Base-by-base conservation (phyloP, 2,329 filamentous ascomycete genomes). In the Cladophialophora immunda region DNA sequence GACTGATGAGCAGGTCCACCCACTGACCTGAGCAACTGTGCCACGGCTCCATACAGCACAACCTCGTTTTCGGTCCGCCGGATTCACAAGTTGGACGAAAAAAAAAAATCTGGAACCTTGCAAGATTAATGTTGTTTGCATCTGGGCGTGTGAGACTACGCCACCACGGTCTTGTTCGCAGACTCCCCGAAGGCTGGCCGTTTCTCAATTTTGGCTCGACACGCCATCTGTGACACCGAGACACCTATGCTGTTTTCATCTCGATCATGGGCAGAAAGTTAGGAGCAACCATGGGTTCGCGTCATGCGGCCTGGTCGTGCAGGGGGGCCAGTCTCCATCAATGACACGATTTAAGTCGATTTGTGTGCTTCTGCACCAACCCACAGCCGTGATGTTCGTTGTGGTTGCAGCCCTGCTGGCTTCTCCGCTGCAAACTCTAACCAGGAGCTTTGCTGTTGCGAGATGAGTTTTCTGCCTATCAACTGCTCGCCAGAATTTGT, bases 401-500 rank as follows among this genome's bases (percentile, higher is more conserved):
- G 45, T 25, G 45, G 45, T 50, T 22, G 45, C 19, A 50, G 45
- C 45, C 17, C 45, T 50, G 19, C 22, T 25, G 45, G 45, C 6
- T 50, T 50, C 45, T 50, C 41, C 45, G 45, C 19, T 25, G n/a
- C 45, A 50, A 50, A 50, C 19, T 50, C 45, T 50, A 50, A 25
- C 9, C 13, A 22, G 19, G n/a, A n/a, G 45, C 17, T 25, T 50
- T 13, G 45, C 45, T 41, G 19, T 25, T 50, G 45, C 45, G 45
- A 50, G 45, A 50, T 25, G 45, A 50, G 19, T 50, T 50, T 50
- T 50, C 45, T 25, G 45, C 45, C 45, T 50, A 50, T 50, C 22
- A 25, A 50, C 19, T 50, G 7, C 9, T 25, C 19, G 45, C 45
- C 3, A 22, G 45, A 25, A 13, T 5, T 25, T 11, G 3, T 50